phyloP scores from a whole-genome alignment of 805 yeast genomes.

The Isabelozyma pseudorhagii region DNA sequence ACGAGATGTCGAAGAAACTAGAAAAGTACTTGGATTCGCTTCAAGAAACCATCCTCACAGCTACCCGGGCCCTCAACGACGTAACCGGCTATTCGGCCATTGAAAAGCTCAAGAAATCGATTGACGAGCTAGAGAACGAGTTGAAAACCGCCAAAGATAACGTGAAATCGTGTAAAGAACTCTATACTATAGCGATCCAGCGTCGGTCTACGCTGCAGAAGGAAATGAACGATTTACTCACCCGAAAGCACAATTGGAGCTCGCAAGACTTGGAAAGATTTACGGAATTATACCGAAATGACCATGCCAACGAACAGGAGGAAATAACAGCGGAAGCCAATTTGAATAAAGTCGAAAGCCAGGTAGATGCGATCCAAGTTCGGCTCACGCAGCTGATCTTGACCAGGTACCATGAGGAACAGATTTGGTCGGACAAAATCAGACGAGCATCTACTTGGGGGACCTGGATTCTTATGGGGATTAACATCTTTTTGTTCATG shows the following conservation, averaged over 20 bases:
- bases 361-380: constrained; percentile 67
- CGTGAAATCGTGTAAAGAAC: constrained; percentile 47
- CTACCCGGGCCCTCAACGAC: constrained; percentile 74
- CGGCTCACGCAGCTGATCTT: constrained; percentile 73
- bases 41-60: constrained; percentile 55
- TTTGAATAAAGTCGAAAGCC: constrained; percentile 53
- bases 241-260: constrained; percentile 81
- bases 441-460: constrained; percentile 96
- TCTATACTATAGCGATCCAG: constrained; percentile 60
- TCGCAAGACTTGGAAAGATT: constrained; percentile 78
- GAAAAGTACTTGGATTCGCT: constrained; percentile 52
- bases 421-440: constrained; percentile 96
- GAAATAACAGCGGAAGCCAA: constrained; percentile 50
- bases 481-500: constrained; percentile 73
- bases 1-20: constrained; percentile 35
- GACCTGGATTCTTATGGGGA: constrained; percentile 84
- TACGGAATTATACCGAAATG: constrained; percentile 75
- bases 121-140: constrained; percentile 53
- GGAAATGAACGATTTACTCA: constrained; percentile 82
- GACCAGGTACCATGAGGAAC: constrained; percentile 93
- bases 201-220: constrained; percentile 69
- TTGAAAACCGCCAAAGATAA: constrained; percentile 46
- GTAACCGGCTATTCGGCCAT: constrained; percentile 88
- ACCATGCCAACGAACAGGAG: constrained; percentile 64
- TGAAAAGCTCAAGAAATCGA: constrained; percentile 62